These are phyloP conservation scores for Bipolaris gigantea DNA, from an alignment of 2,329 filamentous ascomycete species.

Conservation along the genomic window DNA sequence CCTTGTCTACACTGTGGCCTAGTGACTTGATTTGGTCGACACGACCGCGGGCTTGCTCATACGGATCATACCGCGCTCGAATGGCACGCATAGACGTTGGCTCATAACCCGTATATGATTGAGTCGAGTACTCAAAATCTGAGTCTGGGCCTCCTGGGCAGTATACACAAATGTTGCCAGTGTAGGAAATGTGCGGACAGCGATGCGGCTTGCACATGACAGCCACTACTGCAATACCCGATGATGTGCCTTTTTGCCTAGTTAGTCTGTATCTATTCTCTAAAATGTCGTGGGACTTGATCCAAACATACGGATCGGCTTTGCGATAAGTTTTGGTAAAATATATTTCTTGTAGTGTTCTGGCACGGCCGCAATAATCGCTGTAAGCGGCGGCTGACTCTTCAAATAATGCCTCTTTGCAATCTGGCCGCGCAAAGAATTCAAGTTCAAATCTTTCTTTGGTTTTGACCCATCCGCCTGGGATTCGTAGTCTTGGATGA, in stretches of 20 bases:
- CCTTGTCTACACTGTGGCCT: slow-evolving; percentile 96
- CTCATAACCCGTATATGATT: slow-evolving; percentile 98
- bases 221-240: slow-evolving; percentile 94
- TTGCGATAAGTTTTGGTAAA: slow-evolving; percentile 90
- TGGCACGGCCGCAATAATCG: slow-evolving; percentile 97
- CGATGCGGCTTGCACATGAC: slow-evolving; percentile 99
- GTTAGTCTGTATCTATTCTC: slow-evolving; percentile 5
- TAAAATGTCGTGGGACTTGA: not conserved
- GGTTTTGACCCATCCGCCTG: slow-evolving; percentile 71
- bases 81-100: slow-evolving; percentile 99
- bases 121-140: slow-evolving; percentile 98
- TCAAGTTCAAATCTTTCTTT: slow-evolving; percentile 88
- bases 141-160: slow-evolving; percentile 97
- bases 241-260: slow-evolving; percentile 72
- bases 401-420: slow-evolving; percentile 90
- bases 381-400: slow-evolving; percentile 86
- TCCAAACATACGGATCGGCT: slow-evolving; percentile 76
- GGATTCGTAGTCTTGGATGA: slow-evolving; percentile 92
- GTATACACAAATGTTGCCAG: slow-evolving; percentile 98
- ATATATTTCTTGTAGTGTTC: slow-evolving; percentile 99
- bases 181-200: slow-evolving; percentile 97
- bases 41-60: slow-evolving; percentile 92
- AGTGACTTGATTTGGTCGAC: slow-evolving; percentile 96
- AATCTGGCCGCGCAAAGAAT: slow-evolving; percentile 80
- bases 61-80: slow-evolving; percentile 93